Evolutionary conservation across 192 early-diverging fungal species (phyloP).

Genomic region (Coemansia sp.): DNA sequence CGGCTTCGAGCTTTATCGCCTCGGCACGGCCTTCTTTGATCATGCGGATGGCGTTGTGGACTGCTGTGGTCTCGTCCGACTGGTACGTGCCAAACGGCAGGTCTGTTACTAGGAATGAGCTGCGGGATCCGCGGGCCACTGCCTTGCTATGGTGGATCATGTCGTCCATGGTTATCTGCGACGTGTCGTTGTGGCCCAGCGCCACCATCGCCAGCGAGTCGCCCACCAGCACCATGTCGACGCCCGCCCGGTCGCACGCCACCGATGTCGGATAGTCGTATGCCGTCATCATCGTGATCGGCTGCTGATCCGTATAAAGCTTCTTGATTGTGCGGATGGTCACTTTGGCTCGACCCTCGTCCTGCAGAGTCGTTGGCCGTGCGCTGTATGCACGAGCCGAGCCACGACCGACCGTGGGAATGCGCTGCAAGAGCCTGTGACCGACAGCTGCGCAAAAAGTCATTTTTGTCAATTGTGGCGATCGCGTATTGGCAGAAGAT

Average conservation of each 20-base stretch:
- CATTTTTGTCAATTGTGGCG: slow-evolving; percentile 12
- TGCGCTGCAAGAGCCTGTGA: slow-evolving; percentile 7
- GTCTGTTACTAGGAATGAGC: slow-evolving; percentile 83
- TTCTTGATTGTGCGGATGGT: slow-evolving; percentile 79
- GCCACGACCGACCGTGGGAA: background rate
- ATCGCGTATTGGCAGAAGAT: slow-evolving; percentile 24
- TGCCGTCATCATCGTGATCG: slow-evolving; percentile 94
- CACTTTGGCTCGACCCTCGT: slow-evolving; percentile 65
- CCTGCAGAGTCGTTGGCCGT: slow-evolving; percentile 20
- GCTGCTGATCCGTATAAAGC: slow-evolving; percentile 69
- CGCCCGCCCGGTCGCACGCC: slow-evolving; percentile 76
- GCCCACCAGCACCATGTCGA: slow-evolving; percentile 91
- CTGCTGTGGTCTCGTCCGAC: slow-evolving; percentile 65
- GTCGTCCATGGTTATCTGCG: slow-evolving; percentile 85
- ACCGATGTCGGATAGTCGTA: slow-evolving; percentile 93
- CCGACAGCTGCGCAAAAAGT: background rate
- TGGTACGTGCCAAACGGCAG: slow-evolving; percentile 96
- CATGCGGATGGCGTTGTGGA: slow-evolving; percentile 78
- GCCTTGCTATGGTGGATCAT: slow-evolving; percentile 96
- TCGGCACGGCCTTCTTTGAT: slow-evolving; percentile 89
- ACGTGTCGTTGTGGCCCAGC: slow-evolving; percentile 84
- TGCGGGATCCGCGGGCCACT: slow-evolving; percentile 76
- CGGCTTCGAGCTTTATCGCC: slow-evolving; percentile 96
- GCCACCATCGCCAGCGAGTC: slow-evolving; percentile 98
- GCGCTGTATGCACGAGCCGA: slow-evolving; percentile 41